phyloP scores from a whole-genome alignment of 164 flowering plant genomes.

The Platanus orientalis region DNA sequence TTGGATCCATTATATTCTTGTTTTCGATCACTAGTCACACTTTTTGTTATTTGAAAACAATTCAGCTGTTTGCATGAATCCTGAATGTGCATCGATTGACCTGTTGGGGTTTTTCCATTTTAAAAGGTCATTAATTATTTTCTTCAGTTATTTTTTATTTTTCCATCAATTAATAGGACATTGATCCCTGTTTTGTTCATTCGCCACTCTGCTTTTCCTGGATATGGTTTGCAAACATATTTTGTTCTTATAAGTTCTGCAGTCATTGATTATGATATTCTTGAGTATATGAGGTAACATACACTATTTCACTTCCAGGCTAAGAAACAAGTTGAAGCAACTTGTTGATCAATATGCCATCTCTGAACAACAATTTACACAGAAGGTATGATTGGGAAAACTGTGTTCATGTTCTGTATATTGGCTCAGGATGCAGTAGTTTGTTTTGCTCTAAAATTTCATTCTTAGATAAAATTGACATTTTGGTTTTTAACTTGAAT shows the following conservation, averaged over 20 bases:
- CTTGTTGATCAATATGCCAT: conserved; percentile 73
- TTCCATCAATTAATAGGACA: too few relatives aligned
- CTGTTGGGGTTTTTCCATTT: too few relatives aligned
- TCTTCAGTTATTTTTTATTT: too few relatives aligned
- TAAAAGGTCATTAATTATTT: too few relatives aligned
- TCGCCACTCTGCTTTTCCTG: background rate
- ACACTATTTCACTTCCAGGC: conserved; percentile 37
- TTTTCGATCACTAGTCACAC: too few relatives aligned
- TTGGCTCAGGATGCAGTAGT: background rate
- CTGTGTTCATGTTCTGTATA: background rate
- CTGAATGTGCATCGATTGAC: too few relatives aligned
- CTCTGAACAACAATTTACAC: conserved; percentile 75
- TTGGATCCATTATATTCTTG: too few relatives aligned
- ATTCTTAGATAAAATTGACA: background rate
- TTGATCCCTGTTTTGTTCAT: too few relatives aligned
- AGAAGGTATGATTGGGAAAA: conserved; percentile 41
- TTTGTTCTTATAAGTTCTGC: background rate
- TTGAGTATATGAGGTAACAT: background rate
- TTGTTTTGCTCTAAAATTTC: background rate
- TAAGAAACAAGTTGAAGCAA: conserved; percentile 76
- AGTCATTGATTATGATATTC: background rate
- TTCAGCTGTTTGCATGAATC: too few relatives aligned
- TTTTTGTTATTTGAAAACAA: too few relatives aligned
- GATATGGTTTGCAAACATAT: background rate
- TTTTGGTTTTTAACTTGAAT: conserved; percentile 16